Evolutionary conservation across 2,329 filamentous ascomycete species (phyloP).

Genomic region (Lachnellula occidentalis): DNA sequence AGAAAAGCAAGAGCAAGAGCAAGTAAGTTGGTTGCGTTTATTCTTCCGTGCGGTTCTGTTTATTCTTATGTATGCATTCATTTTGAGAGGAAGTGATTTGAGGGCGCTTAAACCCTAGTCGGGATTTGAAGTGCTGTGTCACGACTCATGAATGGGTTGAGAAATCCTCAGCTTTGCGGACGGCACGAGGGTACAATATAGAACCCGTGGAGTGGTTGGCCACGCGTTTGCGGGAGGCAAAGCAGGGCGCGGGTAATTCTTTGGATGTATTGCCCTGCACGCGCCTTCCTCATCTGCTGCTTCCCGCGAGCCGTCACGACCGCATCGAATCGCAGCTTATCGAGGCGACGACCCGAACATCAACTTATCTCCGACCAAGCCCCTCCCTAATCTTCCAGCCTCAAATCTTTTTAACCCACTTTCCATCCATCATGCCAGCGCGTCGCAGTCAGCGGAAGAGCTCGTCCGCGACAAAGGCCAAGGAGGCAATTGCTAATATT

Average conservation of each 20-base stretch:
- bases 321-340: slow-evolving; percentile 16
- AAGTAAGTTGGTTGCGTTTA: slow-evolving; percentile 1
- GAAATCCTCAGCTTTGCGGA: too few species aligned
- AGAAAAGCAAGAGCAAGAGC: not conserved
- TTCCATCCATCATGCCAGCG: slow-evolving; percentile 20
- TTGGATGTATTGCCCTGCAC: not conserved
- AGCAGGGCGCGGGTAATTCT: slow-evolving; percentile 1
- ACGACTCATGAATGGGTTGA: too few species aligned
- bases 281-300: not conserved
- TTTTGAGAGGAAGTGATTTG: too few species aligned
- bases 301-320: not conserved
- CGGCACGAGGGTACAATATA: too few species aligned
- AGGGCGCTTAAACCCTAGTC: too few species aligned
- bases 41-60: not conserved
- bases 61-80: not conserved
- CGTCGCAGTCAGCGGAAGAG: slow-evolving; percentile 26
- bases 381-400: not conserved
- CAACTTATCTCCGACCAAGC: not conserved
- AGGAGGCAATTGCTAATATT: slow-evolving; percentile 26
- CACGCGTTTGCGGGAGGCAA: not conserved
- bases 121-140: too few species aligned
- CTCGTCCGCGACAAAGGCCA: slow-evolving; percentile 24
- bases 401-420: not conserved
- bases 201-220: slow-evolving; percentile 6
- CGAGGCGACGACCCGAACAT: slow-evolving; percentile 18